Percentiles rank a stretch among this genome's conserved stretches.
These are phyloP conservation scores for Ulmus americana DNA, from an alignment of 331 rosid species.

Conservation along the genomic window DNA sequence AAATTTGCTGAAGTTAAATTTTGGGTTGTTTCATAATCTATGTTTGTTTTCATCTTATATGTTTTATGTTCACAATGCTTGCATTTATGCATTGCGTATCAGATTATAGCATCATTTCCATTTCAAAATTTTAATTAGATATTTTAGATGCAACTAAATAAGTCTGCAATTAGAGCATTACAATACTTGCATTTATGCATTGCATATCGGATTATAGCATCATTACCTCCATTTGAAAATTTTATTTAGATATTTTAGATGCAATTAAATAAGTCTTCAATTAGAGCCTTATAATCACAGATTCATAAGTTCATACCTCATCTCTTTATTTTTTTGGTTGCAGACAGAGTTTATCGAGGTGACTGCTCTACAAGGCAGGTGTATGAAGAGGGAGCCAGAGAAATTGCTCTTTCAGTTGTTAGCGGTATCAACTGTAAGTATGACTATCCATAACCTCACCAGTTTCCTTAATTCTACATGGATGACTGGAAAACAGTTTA, in stretches of 20 bases:
- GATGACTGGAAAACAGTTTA: constrained; percentile 6
- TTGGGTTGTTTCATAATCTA: too few species aligned
- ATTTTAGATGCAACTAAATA: constrained; percentile 6
- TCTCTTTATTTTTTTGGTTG: constrained; percentile 21
- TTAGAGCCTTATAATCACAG: neutral
- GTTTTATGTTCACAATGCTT: neutral
- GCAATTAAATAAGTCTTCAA: constrained; percentile 3
- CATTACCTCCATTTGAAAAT: neutral
- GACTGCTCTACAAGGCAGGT: constrained; percentile 81
- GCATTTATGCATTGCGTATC: neutral
- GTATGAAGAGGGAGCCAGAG: constrained; percentile 82
- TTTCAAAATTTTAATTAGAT: neutral
- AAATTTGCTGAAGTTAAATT: too few species aligned
- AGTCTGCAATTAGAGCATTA: neutral
- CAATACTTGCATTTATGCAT: neutral
- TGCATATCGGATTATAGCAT: neutral
- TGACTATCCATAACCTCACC: neutral
- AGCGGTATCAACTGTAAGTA: constrained; percentile 89
- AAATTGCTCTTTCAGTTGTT: constrained; percentile 89
- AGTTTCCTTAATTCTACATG: constrained; percentile 15
- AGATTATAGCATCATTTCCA: neutral
- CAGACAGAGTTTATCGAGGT: constrained; percentile 84
- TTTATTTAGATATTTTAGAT: constrained; percentile 3
- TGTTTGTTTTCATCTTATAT: neutral
- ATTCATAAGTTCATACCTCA: constrained; percentile 12